Base-by-base conservation (phyloP, 2,329 filamentous ascomycete genomes). In the Colletotrichum noveboracense region DNA sequence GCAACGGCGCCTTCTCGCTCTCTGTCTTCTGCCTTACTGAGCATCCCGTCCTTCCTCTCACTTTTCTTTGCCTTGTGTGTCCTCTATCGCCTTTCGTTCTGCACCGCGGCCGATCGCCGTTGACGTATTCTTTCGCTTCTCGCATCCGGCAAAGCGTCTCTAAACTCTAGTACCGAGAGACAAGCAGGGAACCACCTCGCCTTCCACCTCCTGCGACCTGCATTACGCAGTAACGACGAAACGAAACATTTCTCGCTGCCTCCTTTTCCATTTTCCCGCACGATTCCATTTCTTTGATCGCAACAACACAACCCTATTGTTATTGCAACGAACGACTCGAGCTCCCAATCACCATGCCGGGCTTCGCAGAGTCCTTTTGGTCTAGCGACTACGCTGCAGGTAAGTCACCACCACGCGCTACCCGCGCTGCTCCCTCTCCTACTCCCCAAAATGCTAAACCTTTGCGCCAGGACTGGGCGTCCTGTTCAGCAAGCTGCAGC, bases 351-450 rank as follows among this genome's bases (percentile, higher is more conserved):
- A 92, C 85, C 84, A 96, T 96, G 94, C 94, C 94, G 80, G 92
- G 95, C 81, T 98, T 99, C 87, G 93, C 96, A 80, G 95, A 96
- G 87, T 98, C 96, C 66, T 98, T 99, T 88, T 99, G 97, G 97
- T 98, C 97, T 77, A 92, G 92, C 84, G 97, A 99, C 90, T 98
- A 98, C 90, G 96, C 96, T 84, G 96, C 95, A 89, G 96, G 94
- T 94, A 87, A 84, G 90, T 82, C 75, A 52, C 70, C 75, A 52
- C 70, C 6, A 43, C 66, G 62, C 48, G 61, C 58, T 26, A 21
- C n/a, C 26, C 21, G 34, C 68, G 36, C 60, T 30, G 26, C 58
- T 48, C 34, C 30, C 56, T 55, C 43, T 18, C 68, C 43, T n/a
- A 52, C 65, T 60, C 6, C 9, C 18, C 13, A 62, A 28, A 21